These are phyloP conservation scores for Dendrocalamus sinicus DNA, from an alignment of 176 grass and related monocot species.

Conservation along the genomic window DNA sequence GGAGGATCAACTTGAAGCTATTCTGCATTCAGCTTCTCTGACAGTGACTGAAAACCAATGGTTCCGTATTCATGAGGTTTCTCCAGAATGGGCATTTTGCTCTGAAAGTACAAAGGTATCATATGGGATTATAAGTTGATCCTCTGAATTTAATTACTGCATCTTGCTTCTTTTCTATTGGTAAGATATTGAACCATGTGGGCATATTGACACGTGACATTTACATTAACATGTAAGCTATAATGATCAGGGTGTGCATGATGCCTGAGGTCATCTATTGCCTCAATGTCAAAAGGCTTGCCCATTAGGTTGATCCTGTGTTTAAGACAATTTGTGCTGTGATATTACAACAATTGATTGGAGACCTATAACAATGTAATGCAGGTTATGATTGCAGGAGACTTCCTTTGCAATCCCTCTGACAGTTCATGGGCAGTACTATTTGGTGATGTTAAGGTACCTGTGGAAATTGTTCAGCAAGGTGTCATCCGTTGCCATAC, in stretches of 20 bases:
- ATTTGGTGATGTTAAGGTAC: constrained; percentile 80
- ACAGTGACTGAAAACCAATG: constrained; percentile 46
- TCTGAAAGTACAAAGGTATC: constrained; percentile 86
- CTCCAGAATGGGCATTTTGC: constrained; percentile 81
- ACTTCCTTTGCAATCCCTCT: constrained; percentile 62
- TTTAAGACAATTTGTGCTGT: constrained; percentile 1
- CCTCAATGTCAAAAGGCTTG: neutral
- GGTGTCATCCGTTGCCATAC: constrained; percentile 76
- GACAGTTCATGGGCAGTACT: constrained; percentile 48
- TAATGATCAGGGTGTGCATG: neutral
- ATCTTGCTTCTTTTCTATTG: constrained; percentile 28
- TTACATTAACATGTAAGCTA: neutral
- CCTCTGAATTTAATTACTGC: constrained; percentile 8
- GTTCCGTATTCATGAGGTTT: constrained; percentile 68
- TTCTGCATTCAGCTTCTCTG: constrained; percentile 45
- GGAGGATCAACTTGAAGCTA: constrained; percentile 60
- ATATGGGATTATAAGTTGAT: constrained; percentile 1
- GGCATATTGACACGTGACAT: neutral
- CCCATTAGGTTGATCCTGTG: constrained; percentile 7
- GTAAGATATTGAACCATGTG: constrained; percentile 13
- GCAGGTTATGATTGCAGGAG: constrained; percentile 88
- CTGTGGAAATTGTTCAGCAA: constrained; percentile 69
- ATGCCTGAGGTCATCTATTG: constrained; percentile 19
- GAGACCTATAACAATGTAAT: constrained; percentile 39
- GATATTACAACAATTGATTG: constrained; percentile 34